A percentile compares a stretch with the other conserved stretches of the same genome.
phyloP scores from a whole-genome alignment of 164 flowering plant genomes.

The Vitis amurensis region DNA sequence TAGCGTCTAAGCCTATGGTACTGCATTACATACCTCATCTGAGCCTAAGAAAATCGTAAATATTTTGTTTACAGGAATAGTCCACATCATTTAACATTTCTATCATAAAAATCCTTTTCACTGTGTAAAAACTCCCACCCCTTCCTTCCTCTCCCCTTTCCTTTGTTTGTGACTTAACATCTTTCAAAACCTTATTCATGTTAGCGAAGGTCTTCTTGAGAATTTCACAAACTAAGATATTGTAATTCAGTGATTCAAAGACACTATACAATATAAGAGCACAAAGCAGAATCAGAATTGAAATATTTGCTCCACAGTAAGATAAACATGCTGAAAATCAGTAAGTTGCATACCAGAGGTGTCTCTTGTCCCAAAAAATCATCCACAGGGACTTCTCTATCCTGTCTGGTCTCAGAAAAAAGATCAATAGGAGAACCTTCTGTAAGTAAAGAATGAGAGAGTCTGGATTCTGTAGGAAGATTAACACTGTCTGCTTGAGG shows the following conservation, averaged over 20 bases:
- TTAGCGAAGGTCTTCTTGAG: neutral
- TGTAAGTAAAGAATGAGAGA: constrained; percentile 55
- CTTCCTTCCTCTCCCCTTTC: too few species aligned
- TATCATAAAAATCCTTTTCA: too few species aligned
- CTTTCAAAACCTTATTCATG: too few species aligned
- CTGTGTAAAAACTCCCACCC: too few species aligned
- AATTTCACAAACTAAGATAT: neutral
- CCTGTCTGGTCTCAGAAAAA: constrained; percentile 48
- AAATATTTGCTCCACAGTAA: neutral
- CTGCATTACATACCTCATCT: too few species aligned
- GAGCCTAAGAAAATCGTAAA: too few species aligned
- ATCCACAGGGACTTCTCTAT: constrained; percentile 51
- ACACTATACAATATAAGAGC: neutral
- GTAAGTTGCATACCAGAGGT: constrained; percentile 57
- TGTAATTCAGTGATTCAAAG: neutral
- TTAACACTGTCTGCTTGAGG: constrained; percentile 76
- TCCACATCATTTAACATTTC: too few species aligned
- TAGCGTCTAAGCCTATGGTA: too few species aligned
- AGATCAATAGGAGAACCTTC: constrained; percentile 62
- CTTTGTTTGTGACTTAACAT: too few species aligned
- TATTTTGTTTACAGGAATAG: too few species aligned
- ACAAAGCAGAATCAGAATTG: neutral
- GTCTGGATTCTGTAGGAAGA: constrained; percentile 57
- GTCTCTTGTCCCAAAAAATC: constrained; percentile 58
- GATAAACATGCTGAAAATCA: constrained; percentile 1